A percentile compares a stretch with the other conserved stretches of the same genome.
These are phyloP conservation scores for Cladophialophora immunda DNA, from an alignment of 2,329 filamentous ascomycete species.

Conservation along the genomic window DNA sequence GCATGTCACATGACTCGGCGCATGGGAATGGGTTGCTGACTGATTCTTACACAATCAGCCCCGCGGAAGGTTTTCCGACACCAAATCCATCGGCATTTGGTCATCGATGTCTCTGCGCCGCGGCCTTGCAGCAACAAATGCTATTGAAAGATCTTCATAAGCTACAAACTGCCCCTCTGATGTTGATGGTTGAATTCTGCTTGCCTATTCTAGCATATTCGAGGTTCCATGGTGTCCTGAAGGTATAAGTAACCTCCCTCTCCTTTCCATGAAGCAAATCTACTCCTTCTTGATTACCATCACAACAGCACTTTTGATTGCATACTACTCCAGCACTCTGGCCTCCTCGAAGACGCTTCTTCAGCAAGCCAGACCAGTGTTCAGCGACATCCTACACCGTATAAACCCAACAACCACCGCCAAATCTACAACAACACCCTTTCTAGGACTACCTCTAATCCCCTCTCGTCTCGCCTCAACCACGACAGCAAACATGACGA, in stretches of 20 bases:
- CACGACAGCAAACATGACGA: conserved; percentile 63
- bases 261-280: conserved; percentile 26
- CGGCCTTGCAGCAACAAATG: background rate
- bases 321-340: conserved; percentile 33
- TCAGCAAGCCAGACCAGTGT: conserved; percentile 30
- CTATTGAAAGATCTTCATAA: conserved; percentile 19
- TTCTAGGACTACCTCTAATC: conserved; percentile 25
- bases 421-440: conserved; percentile 15
- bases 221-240: background rate
- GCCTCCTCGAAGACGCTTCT: conserved; percentile 31
- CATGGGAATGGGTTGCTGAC: conserved; percentile 25
- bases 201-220: conserved; percentile 33
- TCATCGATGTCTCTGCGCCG: background rate
- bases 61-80: conserved; percentile 23
- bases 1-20: conserved; percentile 6
- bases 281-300: conserved; percentile 35
- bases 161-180: conserved; percentile 12
- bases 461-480: conserved; percentile 39
- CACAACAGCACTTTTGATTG: conserved; percentile 30
- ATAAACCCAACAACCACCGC: conserved; percentile 14
- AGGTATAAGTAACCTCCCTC: conserved; percentile 33
- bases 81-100: background rate
- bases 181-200: conserved; percentile 10
- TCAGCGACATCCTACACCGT: conserved; percentile 23
- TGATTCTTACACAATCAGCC: conserved; percentile 36